These are phyloP conservation scores for Cladochytrium replicatum DNA, from an alignment of 192 early-diverging fungal species.

Conservation along the genomic window DNA sequence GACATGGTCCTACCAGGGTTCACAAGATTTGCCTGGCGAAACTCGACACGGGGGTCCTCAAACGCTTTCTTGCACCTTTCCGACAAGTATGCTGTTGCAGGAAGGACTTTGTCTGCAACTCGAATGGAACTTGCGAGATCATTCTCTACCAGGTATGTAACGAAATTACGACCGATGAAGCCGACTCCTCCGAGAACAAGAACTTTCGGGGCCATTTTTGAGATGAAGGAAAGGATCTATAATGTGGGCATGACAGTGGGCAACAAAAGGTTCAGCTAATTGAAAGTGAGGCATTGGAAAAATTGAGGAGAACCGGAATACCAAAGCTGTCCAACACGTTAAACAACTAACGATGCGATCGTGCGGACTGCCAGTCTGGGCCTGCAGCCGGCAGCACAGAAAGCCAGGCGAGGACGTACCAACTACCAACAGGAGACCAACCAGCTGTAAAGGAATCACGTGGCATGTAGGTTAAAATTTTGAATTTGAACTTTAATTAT, in stretches of 20 bases:
- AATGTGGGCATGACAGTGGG: not conserved
- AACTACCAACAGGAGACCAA: too few species aligned
- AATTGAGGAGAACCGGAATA: too few species aligned
- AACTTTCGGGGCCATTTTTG: slow-evolving; percentile 42
- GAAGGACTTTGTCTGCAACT: slow-evolving; percentile 74
- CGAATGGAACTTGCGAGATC: slow-evolving; percentile 52
- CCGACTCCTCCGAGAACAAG: slow-evolving; percentile 77
- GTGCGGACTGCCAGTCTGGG: too few species aligned
- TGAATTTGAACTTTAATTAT: too few species aligned
- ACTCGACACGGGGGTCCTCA: slow-evolving; percentile 57
- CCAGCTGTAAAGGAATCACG: too few species aligned
- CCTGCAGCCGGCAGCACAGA: too few species aligned
- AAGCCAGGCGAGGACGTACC: too few species aligned
- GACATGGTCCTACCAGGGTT: slow-evolving; percentile 56
- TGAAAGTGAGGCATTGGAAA: too few species aligned
- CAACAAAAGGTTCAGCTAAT: too few species aligned
- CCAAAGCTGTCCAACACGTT: too few species aligned
- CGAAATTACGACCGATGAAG: slow-evolving; percentile 74
- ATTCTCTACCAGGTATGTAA: slow-evolving; percentile 57
- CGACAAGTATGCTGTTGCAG: slow-evolving; percentile 66
- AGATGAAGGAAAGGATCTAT: slow-evolving; percentile 1
- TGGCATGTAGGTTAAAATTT: too few species aligned
- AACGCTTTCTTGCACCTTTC: slow-evolving; percentile 54
- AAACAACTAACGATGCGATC: too few species aligned
- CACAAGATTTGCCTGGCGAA: slow-evolving; percentile 67